A percentile compares a stretch with the other conserved stretches of the same genome.
These are phyloP conservation scores for Penicillium alfredii DNA, from an alignment of 495 filamentous ascomycete species.

Conservation along the genomic window DNA sequence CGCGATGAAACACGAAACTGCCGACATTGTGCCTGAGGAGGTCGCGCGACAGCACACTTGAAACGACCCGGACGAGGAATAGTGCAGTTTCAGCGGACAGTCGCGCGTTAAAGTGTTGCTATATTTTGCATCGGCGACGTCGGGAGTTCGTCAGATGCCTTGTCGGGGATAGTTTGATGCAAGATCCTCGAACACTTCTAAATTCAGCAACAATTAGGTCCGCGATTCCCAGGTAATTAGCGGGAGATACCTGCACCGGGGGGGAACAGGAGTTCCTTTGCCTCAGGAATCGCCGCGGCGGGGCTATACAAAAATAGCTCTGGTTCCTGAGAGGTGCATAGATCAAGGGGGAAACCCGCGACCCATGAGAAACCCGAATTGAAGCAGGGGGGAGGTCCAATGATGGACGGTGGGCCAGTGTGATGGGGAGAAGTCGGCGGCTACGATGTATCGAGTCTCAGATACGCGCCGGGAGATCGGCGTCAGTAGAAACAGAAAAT, in stretches of 20 bases:
- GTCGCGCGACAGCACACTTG: constrained; percentile 24
- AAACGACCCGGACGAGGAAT: constrained; percentile 16
- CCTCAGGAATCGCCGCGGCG: constrained; percentile 18
- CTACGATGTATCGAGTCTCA: constrained; percentile 21
- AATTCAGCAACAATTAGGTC: constrained; percentile 36
- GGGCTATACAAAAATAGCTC: constrained; percentile 24
- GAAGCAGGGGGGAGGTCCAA: constrained; percentile 1
- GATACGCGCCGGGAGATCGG: constrained; percentile 22
- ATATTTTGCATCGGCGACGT: constrained; percentile 35
- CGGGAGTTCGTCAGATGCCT: constrained; percentile 32
- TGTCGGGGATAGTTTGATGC: constrained; percentile 23
- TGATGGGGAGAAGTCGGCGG: constrained; percentile 22
- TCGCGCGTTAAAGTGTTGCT: constrained; percentile 44
- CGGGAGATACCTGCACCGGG: constrained; percentile 12
- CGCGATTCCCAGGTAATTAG: constrained; percentile 24
- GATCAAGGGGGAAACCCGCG: constrained; percentile 1
- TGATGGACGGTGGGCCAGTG: constrained; percentile 9
- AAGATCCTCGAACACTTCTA: constrained; percentile 26
- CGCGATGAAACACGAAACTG: constrained; percentile 32
- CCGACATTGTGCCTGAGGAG: constrained; percentile 22
- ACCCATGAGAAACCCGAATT: too few relatives aligned
- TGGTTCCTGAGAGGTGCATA: constrained; percentile 12
- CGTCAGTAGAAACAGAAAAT: constrained; percentile 20
- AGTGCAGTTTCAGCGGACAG: constrained; percentile 37
- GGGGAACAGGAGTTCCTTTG: constrained; percentile 7